Evolutionary conservation across 148 eudicot species (phyloP), one percentile per base, ranked within the genome.

Genomic region (Tetragonia tetragonoides): DNA sequence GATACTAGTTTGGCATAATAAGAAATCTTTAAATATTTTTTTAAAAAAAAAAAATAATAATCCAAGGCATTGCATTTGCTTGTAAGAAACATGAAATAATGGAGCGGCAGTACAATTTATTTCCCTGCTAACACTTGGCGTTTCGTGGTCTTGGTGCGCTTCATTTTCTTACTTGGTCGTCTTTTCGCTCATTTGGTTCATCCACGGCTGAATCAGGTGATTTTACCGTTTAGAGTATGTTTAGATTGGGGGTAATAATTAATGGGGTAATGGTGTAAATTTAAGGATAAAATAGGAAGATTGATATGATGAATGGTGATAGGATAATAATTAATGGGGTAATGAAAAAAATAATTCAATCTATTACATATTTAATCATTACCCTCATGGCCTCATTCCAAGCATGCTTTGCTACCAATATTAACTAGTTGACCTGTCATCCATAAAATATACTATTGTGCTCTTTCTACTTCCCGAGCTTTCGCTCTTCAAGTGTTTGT

Each of bases 121-220:
- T 60, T 38, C 2, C 12, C 60, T 28, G 11, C 17, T 15, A 65
- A 56, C 65, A 66, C 39, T 21, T 57, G 38, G 66, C 49, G 47
- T 74, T 46, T 47, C 46, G 56, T 56, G 38, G 49, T 28, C 67
- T 68, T 74, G 28, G 11, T 49, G 51, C 69, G 46, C 46, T 75
- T 69, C 79, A 12, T 41, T 47, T 53, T 39, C 38, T 75, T n/a
- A 47, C 7, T 59, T n/a, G 49, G 21, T 59, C 78, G 34, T 28
- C 34, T 39, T 65, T 70, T 81, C 73, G 76, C 61, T 81, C 76
- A 21, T 81, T 76, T 10, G 42, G 67, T 51, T 81, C 83, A 53
- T 34, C 66, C 60, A 53, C 72, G 66, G 21, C 61, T 77, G 51
- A 65, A 65, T 56, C 80, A 23, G 80, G 80, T 81, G 37, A 56